Percentiles rank a stretch among this genome's conserved stretches.
Evolutionary conservation across 1,139 yeast species (phyloP).

Genomic region (Sugiyamaella sp.): DNA sequence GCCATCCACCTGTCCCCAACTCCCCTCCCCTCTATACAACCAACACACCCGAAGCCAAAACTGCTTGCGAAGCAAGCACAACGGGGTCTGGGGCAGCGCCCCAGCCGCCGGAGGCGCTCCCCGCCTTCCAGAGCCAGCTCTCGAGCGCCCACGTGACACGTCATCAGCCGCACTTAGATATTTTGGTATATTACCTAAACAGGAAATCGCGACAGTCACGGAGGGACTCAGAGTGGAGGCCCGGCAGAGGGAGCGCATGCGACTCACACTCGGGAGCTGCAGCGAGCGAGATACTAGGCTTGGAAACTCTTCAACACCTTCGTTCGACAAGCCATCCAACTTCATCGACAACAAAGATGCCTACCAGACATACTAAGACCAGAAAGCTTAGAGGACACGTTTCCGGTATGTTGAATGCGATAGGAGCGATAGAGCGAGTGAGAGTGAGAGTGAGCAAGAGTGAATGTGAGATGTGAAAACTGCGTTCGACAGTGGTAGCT

Average conservation of each 20-base stretch:
- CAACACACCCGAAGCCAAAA: too few relatives aligned
- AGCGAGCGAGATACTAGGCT: slow-evolving; percentile 9
- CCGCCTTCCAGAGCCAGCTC: too few relatives aligned
- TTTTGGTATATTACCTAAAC: background rate
- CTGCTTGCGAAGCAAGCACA: too few relatives aligned
- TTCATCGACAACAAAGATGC: slow-evolving; percentile 55
- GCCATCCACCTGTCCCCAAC: too few relatives aligned
- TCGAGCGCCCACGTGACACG: background rate
- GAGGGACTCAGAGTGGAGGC: background rate
- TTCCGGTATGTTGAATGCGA: slow-evolving; percentile 60
- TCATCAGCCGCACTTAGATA: background rate
- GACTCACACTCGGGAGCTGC: slow-evolving; percentile 9
- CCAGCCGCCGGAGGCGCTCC: too few relatives aligned
- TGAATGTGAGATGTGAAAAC: too few relatives aligned
- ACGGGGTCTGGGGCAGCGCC: too few relatives aligned
- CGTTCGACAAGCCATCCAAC: slow-evolving; percentile 19
- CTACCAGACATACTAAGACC: slow-evolving; percentile 99
- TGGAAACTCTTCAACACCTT: slow-evolving; percentile 13
- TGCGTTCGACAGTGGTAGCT: too few relatives aligned
- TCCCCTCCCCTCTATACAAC: too few relatives aligned
- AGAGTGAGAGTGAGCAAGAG: background rate
- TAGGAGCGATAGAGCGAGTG: slow-evolving; percentile 19
- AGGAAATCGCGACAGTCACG: slow-evolving; percentile 2
- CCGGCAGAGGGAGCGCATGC: background rate
- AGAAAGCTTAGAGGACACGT: slow-evolving; percentile 99